Base-by-base conservation (phyloP, 2,329 filamentous ascomycete genomes). In the Fusarium verticillioides region DNA sequence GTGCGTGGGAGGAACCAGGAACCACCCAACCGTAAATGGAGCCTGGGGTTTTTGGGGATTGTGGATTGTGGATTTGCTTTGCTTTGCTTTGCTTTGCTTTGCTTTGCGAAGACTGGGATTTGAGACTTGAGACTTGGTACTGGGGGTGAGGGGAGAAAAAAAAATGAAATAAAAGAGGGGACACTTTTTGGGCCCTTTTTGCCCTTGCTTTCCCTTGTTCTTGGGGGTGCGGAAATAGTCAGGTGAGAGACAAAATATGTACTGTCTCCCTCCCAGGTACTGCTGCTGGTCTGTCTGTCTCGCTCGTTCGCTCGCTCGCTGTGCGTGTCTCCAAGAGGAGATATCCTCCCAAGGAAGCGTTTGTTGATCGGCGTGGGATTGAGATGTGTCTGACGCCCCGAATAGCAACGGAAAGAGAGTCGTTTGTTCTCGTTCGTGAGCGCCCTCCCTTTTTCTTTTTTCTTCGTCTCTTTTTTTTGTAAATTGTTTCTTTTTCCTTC, bases 21-120 rank as follows among this genome's bases (percentile, higher is more conserved):
- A 76, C 74, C 73, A 60, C 64, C 70, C 66, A 74, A 66, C 70
- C 68, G 70, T 68, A 73, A 67, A 73, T 73, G 70, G 66, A 63
- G 70, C 66, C 66, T 74, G 70, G 70, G 70, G 65, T 54, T 74
- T 71, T 75, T 68, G 66, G 73, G 63, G 61, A 75, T 71, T 71
- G 64, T 65, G 69, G 72, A 54, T 65, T 75, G 64, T 65, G 72
- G 72, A 52, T 68, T 73, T 67, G 64, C 65, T 57, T 54, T 58
- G 59, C 56, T 57, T 54, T 67, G 64, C 65, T 57, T 54, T 58
- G 59, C 56, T 57, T 54, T 26, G 26, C 26, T 26, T 26, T 26
- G 26, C 26, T 26, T 26, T 58, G 59, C 50, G 26, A 57, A 50
- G 69, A 70, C 72, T 74, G 60, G 71, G 69, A 70, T 68, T 68